These are phyloP conservation scores for Lolium multiflorum DNA, from an alignment of 176 grass and related monocot genomes.

Conservation along the genomic window DNA sequence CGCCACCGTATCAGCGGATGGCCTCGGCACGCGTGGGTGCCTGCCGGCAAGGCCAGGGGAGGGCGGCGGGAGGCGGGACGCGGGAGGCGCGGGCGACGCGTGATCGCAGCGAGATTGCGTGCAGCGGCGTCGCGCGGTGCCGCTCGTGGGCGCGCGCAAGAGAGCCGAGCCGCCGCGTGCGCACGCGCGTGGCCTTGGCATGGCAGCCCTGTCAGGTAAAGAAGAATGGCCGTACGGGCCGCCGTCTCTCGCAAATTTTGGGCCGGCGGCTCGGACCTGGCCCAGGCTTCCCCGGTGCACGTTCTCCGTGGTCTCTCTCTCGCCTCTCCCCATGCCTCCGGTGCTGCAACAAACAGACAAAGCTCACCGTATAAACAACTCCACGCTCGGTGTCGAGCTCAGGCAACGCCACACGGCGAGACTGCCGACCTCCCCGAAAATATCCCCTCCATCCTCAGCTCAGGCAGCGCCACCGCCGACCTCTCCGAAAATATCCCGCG, in stretches of 20 bases:
- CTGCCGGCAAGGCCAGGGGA: neutral
- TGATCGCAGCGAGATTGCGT: neutral
- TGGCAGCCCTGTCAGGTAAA: too few relatives aligned
- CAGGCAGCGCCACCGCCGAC: neutral
- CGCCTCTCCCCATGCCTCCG: neutral
- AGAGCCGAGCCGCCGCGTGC: too few relatives aligned
- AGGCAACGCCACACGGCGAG: too few relatives aligned
- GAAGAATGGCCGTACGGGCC: too few relatives aligned
- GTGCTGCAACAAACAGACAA: neutral
- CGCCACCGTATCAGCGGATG: neutral
- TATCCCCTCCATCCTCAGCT: neutral
- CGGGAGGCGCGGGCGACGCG: neutral
- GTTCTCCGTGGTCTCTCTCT: too few relatives aligned
- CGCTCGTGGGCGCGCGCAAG: neutral
- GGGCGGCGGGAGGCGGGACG: neutral
- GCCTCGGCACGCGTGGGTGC: neutral
- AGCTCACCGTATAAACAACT: neutral
- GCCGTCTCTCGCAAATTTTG: neutral
- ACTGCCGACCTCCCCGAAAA: too few relatives aligned
- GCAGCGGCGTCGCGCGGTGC: neutral
- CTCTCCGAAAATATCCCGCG: slow-evolving; percentile 16
- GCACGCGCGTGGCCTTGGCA: too few relatives aligned
- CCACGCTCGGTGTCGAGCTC: too few relatives aligned
- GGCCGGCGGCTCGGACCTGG: neutral
- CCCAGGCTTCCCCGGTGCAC: neutral